Percentiles rank a stretch among this genome's conserved stretches.
Conservation (phyloP, 2,329 filamentous ascomycete species). For the Apiospora arundinis region DNA sequence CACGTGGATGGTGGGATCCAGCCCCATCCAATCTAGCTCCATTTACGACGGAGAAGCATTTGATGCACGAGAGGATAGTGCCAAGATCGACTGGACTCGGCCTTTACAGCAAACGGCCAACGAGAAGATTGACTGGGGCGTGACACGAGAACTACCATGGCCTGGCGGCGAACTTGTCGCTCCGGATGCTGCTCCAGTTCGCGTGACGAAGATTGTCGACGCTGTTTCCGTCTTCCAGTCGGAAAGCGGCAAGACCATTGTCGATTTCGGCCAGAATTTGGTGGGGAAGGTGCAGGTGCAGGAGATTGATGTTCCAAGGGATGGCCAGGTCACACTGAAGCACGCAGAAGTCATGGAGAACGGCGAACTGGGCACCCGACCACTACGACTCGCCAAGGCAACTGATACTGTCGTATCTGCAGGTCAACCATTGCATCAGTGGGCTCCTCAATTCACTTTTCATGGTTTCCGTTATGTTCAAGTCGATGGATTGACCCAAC, state of each 20-base stretch:
- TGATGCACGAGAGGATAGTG: slow-evolving; percentile 35
- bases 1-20: slow-evolving; percentile 49
- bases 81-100: slow-evolving; percentile 32
- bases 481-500: slow-evolving; percentile 43
- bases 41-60: slow-evolving; percentile 54
- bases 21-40: slow-evolving; percentile 30
- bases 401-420: slow-evolving; percentile 14
- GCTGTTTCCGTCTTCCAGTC: slow-evolving; percentile 37
- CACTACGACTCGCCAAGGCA: background rate
- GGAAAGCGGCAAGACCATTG: slow-evolving; percentile 50
- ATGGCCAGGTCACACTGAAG: slow-evolving; percentile 50
- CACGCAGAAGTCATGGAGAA: slow-evolving; percentile 62
- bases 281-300: slow-evolving; percentile 45
- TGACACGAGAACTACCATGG: slow-evolving; percentile 31
- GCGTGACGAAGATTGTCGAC: slow-evolving; percentile 35
- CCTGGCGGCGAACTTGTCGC: slow-evolving; percentile 35
- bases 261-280: slow-evolving; percentile 59
- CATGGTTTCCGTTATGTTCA: slow-evolving; percentile 56
- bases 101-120: slow-evolving; percentile 44
- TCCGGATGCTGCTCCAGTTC: slow-evolving; percentile 42
- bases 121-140: slow-evolving; percentile 36
- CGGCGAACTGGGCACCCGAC: slow-evolving; percentile 42
- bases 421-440: background rate
- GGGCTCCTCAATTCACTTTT: slow-evolving; percentile 49
- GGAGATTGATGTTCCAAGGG: slow-evolving; percentile 27